These are phyloP conservation scores for Colletotrichum abscissum DNA, from an alignment of 2,329 filamentous ascomycete species.

Conservation along the genomic window DNA sequence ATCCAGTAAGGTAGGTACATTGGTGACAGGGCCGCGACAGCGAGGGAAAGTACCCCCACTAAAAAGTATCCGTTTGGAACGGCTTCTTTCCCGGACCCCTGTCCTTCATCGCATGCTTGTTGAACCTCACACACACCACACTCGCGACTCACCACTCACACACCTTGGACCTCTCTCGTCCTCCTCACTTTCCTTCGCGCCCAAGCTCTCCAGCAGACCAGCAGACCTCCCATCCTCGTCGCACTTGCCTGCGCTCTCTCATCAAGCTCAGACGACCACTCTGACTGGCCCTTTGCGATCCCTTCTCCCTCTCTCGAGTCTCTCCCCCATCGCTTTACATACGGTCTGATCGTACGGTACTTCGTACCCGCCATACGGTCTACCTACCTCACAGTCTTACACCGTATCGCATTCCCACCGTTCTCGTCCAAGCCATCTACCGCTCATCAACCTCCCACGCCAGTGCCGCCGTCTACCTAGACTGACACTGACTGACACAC, in stretches of 20 bases:
- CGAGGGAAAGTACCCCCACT: constrained; percentile 15
- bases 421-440: constrained; percentile 4
- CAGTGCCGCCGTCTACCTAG: background rate
- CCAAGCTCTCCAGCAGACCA: constrained; percentile 8
- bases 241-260: constrained; percentile 4
- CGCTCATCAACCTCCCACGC: constrained; percentile 8
- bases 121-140: constrained; percentile 11
- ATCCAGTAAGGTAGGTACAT: background rate
- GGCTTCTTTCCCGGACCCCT: constrained; percentile 13
- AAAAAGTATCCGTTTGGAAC: constrained; percentile 19
- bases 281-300: background rate
- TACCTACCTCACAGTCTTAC: background rate
- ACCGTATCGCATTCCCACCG: constrained; percentile 8
- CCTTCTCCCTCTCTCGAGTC: background rate
- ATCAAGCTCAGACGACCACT: background rate
- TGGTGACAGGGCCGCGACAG: constrained; percentile 8
- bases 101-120: constrained; percentile 9
- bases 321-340: background rate
- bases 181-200: background rate
- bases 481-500: constrained; percentile 24
- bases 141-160: background rate
- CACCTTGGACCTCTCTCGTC: background rate
- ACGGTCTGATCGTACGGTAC: background rate
- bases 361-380: background rate
- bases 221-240: background rate